Evolutionary conservation across 75 land plant genomes (phyloP).

Genomic region (Cryptomeria japonica): DNA sequence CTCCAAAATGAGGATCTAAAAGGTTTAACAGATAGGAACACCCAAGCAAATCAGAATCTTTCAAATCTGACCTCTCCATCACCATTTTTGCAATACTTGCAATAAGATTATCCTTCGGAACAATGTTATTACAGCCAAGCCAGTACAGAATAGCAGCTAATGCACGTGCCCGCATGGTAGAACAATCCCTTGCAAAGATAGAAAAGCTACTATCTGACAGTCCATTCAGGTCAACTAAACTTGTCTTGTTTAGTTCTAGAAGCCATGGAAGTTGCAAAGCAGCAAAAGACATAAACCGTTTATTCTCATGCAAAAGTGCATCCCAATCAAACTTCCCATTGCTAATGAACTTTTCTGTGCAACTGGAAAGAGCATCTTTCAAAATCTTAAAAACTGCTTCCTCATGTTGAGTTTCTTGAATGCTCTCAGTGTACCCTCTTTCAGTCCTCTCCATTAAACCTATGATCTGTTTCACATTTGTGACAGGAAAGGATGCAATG

Average conservation of each 20-base stretch:
- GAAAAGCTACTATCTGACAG: constrained; percentile 7
- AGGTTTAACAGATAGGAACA: constrained; percentile 81
- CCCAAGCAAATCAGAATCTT: constrained; percentile 55
- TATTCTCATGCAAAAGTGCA: constrained; percentile 39
- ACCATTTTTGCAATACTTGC: constrained; percentile 66
- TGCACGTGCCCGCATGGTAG: constrained; percentile 38
- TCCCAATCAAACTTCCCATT: constrained; percentile 49
- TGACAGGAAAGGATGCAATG: constrained; percentile 23
- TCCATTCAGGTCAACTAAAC: constrained; percentile 21
- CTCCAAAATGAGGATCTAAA: constrained; percentile 63
- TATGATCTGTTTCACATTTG: constrained; percentile 20
- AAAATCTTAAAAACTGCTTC: constrained; percentile 14
- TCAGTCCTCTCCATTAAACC: constrained; percentile 9
- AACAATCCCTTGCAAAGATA: constrained; percentile 22
- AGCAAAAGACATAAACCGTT: constrained; percentile 57
- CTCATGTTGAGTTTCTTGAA: constrained; percentile 12
- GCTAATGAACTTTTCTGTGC: constrained; percentile 31
- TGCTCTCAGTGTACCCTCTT: neutral
- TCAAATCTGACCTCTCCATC: constrained; percentile 46
- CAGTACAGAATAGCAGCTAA: constrained; percentile 53
- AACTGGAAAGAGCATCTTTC: constrained; percentile 34
- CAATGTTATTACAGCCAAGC: constrained; percentile 57
- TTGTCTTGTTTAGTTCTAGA: constrained; percentile 51
- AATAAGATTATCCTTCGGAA: constrained; percentile 69
- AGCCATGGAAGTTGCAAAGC: constrained; percentile 77